Base-by-base conservation (phyloP, 306 rosid genomes). In the Cicer bijugum region DNA sequence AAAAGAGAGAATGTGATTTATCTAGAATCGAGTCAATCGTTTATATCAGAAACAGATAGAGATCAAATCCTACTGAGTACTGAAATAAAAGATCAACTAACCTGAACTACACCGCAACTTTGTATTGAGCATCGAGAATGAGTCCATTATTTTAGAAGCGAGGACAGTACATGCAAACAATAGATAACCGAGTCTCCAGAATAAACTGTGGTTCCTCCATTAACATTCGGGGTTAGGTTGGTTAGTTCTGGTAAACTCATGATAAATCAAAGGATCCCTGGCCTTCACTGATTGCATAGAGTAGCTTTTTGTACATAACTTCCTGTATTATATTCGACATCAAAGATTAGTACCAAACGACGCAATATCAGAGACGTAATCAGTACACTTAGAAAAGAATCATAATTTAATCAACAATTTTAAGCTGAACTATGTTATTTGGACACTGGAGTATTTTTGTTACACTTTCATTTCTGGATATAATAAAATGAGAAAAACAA, bases 231-330 rank as follows among this genome's bases (percentile, higher is more conserved):
- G 81, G 89, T 72, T 12, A 6, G 20, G 71, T 62, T 43, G 82
- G 86, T 85, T 76, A 83, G 86, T 57, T 82, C 85, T 72, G 68
- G 86, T 28, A 78, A 83, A 75, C 87, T 95, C 97, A 95, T 80
- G 99, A 95, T 76, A 95, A 83, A 85, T 95, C 99, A 20, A 95
- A 95, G 66, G 99, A 95, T 78, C 99, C 99, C 84, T 91, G 99
- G 84, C 99, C 99, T 88, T 95, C 99, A 61, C 66, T 88, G 91
- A 95, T 91, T 74, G 99, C 99, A 85, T 88, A 95, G 64, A 91
- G 85, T 72, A 95, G 93, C 86, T 91, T 95, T 92, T 90, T 91
- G 89, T 12, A 83, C 99, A 95, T 95, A 58, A 95, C 85, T 84
- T 91, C 97, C 99, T 95, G 97, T 75, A 67, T 62, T 6, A 43